A percentile compares a stretch with the other conserved stretches of the same genome.
Evolutionary conservation across 495 filamentous ascomycete species (phyloP).

Genomic region (Penicillium arizonense): DNA sequence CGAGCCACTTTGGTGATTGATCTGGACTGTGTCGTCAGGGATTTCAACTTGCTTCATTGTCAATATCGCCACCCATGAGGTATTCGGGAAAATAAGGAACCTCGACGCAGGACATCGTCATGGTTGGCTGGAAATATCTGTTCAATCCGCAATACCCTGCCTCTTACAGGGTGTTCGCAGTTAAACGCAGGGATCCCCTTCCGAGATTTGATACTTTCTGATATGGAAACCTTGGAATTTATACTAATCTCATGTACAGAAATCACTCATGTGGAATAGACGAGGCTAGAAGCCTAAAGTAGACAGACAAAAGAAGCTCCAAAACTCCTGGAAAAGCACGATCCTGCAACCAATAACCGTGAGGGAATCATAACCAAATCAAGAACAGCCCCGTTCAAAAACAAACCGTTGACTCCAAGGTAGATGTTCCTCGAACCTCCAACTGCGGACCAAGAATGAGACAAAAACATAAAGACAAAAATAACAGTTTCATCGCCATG

Average conservation of each 20-base stretch:
- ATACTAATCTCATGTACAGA: conserved; percentile 3
- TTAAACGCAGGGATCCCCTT: conserved; percentile 11
- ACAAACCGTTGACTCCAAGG: conserved; percentile 14
- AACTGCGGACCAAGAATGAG: conserved; percentile 11
- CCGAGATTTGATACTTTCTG: conserved; percentile 4
- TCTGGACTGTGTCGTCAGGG: neutral
- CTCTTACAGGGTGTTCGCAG: conserved; percentile 12
- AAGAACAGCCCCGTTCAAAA: conserved; percentile 13
- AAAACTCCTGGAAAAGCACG: conserved; percentile 7
- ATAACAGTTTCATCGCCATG: conserved; percentile 25
- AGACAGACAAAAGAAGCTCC: conserved; percentile 7
- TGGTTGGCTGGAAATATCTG: conserved; percentile 12
- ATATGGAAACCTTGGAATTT: neutral
- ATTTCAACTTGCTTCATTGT: neutral
- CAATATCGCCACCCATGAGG: conserved; percentile 3
- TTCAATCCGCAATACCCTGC: conserved; percentile 11
- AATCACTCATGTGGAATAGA: conserved; percentile 2
- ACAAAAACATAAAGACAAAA: conserved; percentile 5
- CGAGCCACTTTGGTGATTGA: neutral
- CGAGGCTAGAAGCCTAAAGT: conserved; percentile 5
- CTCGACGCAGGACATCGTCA: conserved; percentile 5
- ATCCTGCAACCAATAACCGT: conserved; percentile 13
- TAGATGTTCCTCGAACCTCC: conserved; percentile 4
- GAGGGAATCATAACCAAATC: conserved; percentile 26
- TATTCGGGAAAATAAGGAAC: conserved; percentile 21